These are phyloP conservation scores for Xylaria sp. DNA, from an alignment of 495 filamentous ascomycete genomes.

Conservation along the genomic window DNA sequence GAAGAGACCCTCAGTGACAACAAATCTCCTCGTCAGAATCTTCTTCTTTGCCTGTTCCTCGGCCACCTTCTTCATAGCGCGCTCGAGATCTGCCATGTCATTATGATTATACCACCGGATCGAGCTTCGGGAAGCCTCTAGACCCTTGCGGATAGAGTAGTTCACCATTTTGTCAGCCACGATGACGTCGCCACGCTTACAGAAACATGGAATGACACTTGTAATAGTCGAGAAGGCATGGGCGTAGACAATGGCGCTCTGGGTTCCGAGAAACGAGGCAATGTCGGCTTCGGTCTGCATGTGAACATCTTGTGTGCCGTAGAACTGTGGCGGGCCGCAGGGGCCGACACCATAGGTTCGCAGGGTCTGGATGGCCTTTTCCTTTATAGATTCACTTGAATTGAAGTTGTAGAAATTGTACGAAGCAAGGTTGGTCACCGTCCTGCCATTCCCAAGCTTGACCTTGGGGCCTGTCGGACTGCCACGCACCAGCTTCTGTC, in stretches of 20 bases:
- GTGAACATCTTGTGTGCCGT: slow-evolving; percentile 98
- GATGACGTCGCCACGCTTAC: slow-evolving; percentile 96
- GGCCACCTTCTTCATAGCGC: slow-evolving; percentile 81
- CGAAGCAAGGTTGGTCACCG: slow-evolving; percentile 88
- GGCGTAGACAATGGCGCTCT: slow-evolving; percentile 90
- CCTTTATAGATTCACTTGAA: slow-evolving; percentile 87
- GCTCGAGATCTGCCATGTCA: slow-evolving; percentile 91
- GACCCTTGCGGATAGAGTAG: slow-evolving; percentile 90
- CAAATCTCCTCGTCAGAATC: slow-evolving; percentile 89
- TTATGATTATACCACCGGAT: slow-evolving; percentile 96
- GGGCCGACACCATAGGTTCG: slow-evolving; percentile 95
- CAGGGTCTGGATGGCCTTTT: slow-evolving; percentile 90
- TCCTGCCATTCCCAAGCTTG: slow-evolving; percentile 87
- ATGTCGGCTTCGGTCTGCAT: slow-evolving; percentile 97
- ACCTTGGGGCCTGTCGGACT: slow-evolving; percentile 90
- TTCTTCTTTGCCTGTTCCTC: slow-evolving; percentile 84
- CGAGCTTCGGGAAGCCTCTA: slow-evolving; percentile 89
- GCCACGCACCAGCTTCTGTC: slow-evolving; percentile 19
- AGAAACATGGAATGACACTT: slow-evolving; percentile 93
- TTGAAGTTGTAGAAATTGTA: slow-evolving; percentile 98
- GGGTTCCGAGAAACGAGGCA: slow-evolving; percentile 82
- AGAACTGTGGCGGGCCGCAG: slow-evolving; percentile 96
- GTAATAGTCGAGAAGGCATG: slow-evolving; percentile 95
- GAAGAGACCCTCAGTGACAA: slow-evolving; percentile 94
- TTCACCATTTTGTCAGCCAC: slow-evolving; percentile 96